Base-by-base conservation (phyloP, 2,329 filamentous ascomycete species). In the Cladosporium colombiae region DNA sequence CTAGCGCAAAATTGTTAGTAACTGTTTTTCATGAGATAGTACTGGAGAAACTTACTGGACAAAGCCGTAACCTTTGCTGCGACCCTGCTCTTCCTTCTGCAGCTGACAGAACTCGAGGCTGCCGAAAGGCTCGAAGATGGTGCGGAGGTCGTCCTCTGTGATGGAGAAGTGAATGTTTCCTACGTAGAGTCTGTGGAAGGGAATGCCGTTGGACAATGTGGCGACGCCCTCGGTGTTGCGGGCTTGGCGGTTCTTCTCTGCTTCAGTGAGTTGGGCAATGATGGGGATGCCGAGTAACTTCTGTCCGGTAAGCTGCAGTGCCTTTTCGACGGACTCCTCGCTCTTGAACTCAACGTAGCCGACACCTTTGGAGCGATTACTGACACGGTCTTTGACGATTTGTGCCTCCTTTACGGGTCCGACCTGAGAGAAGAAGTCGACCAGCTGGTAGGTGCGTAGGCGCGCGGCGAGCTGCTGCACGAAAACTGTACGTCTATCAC, bases 121-220 rank as follows among this genome's bases (percentile, higher is more conserved):
- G 73, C 95, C 95, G 80, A 97, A 99, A 1, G 95, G 94, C 81
- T 96, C 92, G 79, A 99, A 99, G 68, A 99, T 93, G 77, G 94
- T 93, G 84, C 94, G 90, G 71, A 99, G 84, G 81, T 99, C 96
- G 78, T 90, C 89, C 81, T 99, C 95, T 76, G 93, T 97, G 78
- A 99, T 96, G 78, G 93, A 97, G 86, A 99, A 99, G 83, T 99
- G 95, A 73, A 99, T 98, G 78, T 99, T 99, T 80, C 95, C 95
- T 72, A 99, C 94, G 79, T 98, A 99, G 67, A 99, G 90, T 72
- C 96, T 91, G 81, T 99, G 95, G 83, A 98, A 98, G 27, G 95
- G 95, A 67, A 96, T 90, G 68, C 91, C 90, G 77, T 93, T 93
- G 67, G 90, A 89, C 72, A 92, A 87, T 70, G 85, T 88, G 70